These are phyloP conservation scores for Penicillium subrubescens DNA, from an alignment of 495 filamentous ascomycete species.

Conservation along the genomic window DNA sequence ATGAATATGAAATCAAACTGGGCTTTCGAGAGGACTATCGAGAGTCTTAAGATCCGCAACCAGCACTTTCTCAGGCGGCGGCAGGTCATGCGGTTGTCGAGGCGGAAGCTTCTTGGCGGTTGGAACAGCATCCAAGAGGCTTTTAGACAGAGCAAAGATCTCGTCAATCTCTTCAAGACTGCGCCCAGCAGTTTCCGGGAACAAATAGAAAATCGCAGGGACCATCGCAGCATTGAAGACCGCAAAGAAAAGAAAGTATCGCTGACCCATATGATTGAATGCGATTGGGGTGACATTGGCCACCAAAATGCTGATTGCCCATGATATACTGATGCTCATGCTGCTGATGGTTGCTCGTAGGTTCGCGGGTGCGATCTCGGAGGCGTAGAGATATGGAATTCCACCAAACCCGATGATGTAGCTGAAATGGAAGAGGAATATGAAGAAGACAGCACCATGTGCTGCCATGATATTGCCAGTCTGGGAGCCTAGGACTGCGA, in stretches of 20 bases:
- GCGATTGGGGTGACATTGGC: constrained; percentile 27
- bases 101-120: constrained; percentile 17
- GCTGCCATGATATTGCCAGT: constrained; percentile 14
- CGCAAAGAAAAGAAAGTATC: constrained; percentile 28
- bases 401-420: constrained; percentile 57
- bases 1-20: not conserved
- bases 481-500: constrained; percentile 31
- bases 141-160: constrained; percentile 39
- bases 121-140: constrained; percentile 23
- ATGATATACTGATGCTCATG: constrained; percentile 50
- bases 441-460: constrained; percentile 45
- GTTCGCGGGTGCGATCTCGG: constrained; percentile 52
- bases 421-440: constrained; percentile 57
- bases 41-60: constrained; percentile 9
- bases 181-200: constrained; percentile 59
- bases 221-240: constrained; percentile 61
- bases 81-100: constrained; percentile 5
- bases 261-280: constrained; percentile 23
- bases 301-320: constrained; percentile 38
- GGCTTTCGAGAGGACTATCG: constrained; percentile 3
- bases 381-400: constrained; percentile 55
- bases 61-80: constrained; percentile 10
- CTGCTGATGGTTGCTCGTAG: constrained; percentile 52
- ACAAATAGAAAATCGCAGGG: constrained; percentile 59
- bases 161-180: constrained; percentile 54